Conservation (phyloP, 2,329 filamentous ascomycete species). For the Arthrocladium fulminans region DNA sequence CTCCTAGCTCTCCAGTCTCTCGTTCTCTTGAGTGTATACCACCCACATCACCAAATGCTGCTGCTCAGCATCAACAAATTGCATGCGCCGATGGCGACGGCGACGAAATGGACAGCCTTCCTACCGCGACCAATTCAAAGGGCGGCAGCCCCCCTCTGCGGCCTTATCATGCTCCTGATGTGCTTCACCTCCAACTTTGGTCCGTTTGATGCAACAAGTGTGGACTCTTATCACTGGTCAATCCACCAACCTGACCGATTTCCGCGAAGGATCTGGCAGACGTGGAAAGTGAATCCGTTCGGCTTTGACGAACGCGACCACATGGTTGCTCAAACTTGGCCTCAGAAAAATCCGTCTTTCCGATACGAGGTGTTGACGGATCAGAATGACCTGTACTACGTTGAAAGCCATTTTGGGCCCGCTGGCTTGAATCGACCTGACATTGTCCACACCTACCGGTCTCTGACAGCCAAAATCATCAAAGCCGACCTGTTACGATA, state of each 20-base stretch:
- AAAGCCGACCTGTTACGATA: constrained; percentile 59
- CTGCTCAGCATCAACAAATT: constrained; percentile 2
- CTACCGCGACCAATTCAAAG: constrained; percentile 2
- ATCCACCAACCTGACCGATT: constrained; percentile 34
- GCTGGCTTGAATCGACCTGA: constrained; percentile 58
- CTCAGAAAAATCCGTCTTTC: constrained; percentile 55
- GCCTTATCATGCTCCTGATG: constrained; percentile 3
- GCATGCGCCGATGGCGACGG: neutral
- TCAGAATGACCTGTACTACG: constrained; percentile 56
- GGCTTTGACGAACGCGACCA: constrained; percentile 57
- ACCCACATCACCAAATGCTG: neutral
- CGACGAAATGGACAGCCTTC: constrained; percentile 6
- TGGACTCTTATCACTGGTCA: constrained; percentile 1
- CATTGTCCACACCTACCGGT: constrained; percentile 53
- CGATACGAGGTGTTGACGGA: constrained; percentile 64
- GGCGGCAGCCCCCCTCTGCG: neutral
- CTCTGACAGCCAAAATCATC: constrained; percentile 55
- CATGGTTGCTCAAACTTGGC: constrained; percentile 55
- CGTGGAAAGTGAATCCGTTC: constrained; percentile 62
- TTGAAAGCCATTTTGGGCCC: constrained; percentile 59
- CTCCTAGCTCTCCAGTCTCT: neutral
- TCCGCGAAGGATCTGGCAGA: constrained; percentile 66
- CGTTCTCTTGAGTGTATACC: neutral
- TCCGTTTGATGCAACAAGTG: neutral
- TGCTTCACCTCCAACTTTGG: constrained; percentile 7